Conservation (phyloP, 2,329 filamentous ascomycete species). For the Claviceps citrina region DNA sequence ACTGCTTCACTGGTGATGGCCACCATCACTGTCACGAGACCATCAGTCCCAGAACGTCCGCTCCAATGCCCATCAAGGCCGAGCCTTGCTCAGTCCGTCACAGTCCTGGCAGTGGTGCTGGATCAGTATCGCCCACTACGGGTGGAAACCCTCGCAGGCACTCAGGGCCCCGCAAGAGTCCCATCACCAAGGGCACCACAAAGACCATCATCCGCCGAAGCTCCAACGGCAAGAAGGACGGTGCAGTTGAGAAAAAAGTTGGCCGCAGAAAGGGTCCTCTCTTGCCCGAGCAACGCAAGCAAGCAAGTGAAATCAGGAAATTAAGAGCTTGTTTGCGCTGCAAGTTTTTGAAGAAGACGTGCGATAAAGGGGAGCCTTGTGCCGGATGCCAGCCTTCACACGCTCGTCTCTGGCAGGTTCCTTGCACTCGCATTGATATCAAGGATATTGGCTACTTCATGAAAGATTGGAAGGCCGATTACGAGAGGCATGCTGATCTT, state of each 20-base stretch:
- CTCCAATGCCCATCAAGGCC: conserved; percentile 55
- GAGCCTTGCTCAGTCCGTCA: conserved; percentile 35
- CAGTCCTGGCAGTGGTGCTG: conserved; percentile 44
- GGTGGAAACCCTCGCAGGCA: conserved; percentile 48
- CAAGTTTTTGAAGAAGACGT: conserved; percentile 99
- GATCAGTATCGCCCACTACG: conserved; percentile 44
- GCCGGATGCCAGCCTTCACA: conserved; percentile 91
- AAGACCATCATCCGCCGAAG: conserved; percentile 74
- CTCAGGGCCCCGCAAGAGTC: conserved; percentile 58
- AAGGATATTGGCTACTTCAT: conserved; percentile 98
- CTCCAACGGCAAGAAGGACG: conserved; percentile 64
- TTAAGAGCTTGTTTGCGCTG: conserved; percentile 83
- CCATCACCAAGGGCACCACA: conserved; percentile 58
- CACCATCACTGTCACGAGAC: conserved; percentile 33
- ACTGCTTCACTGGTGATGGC: conserved; percentile 44
- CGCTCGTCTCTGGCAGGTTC: conserved; percentile 90
- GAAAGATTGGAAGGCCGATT: conserved; percentile 98
- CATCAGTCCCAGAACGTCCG: conserved; percentile 52
- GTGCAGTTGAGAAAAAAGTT: conserved; percentile 72
- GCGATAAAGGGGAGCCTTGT: conserved; percentile 93
- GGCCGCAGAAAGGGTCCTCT: conserved; percentile 81
- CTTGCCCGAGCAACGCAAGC: conserved; percentile 83
- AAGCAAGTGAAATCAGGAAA: conserved; percentile 93
- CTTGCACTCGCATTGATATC: conserved; percentile 94
- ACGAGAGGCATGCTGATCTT: conserved; percentile 73